Conservation (phyloP, 2,329 filamentous ascomycete species). For the Ceratocystis diversiconidia region DNA sequence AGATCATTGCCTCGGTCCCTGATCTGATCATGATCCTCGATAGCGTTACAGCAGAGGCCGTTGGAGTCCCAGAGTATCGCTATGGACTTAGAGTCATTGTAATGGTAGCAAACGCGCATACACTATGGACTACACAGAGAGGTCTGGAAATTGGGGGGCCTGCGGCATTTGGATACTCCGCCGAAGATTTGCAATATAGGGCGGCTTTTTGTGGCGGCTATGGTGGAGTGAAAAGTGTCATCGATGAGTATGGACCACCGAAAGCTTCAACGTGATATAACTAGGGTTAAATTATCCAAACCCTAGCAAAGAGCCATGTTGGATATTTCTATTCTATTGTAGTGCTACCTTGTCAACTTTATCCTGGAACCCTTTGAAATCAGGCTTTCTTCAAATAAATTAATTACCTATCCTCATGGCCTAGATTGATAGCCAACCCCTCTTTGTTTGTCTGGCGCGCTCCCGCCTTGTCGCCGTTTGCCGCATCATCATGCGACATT, state of each 20-base stretch:
- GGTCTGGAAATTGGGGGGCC: conserved; percentile 12
- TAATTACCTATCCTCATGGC: neutral
- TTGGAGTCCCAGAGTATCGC: conserved; percentile 28
- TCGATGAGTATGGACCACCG: conserved; percentile 7
- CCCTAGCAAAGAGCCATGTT: neutral
- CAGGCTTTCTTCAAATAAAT: too few relatives aligned
- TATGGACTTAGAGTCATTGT: conserved; percentile 14
- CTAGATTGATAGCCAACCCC: neutral
- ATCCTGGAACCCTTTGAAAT: too few relatives aligned
- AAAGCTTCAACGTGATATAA: neutral
- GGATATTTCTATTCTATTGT: too few relatives aligned
- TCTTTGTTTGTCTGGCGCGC: neutral
- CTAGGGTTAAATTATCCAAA: neutral
- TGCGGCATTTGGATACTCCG: conserved; percentile 12
- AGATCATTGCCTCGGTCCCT: conserved; percentile 28
- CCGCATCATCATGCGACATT: neutral
- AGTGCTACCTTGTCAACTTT: too few relatives aligned
- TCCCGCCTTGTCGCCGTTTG: neutral
- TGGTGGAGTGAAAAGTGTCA: conserved; percentile 12
- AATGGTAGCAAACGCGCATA: conserved; percentile 16
- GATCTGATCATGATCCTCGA: conserved; percentile 31
- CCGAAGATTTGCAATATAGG: conserved; percentile 8
- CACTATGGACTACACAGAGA: conserved; percentile 7
- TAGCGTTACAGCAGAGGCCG: conserved; percentile 25
- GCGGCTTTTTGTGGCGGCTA: conserved; percentile 13